These are phyloP conservation scores for Aspergillus sp. DNA, from an alignment of 2,329 filamentous ascomycete genomes.

Conservation along the genomic window DNA sequence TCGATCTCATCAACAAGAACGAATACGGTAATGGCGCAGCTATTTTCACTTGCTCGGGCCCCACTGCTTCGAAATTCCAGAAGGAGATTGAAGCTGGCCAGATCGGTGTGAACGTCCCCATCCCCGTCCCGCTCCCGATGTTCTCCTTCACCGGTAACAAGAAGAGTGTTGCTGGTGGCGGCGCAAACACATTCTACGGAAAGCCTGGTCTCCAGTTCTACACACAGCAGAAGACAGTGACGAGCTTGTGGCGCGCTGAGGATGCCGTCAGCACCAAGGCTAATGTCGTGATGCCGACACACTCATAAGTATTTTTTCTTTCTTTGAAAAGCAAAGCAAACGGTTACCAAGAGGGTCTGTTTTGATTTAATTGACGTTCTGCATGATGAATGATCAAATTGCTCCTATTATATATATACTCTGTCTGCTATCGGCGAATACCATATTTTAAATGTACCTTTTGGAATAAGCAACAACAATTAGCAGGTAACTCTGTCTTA, in stretches of 20 bases:
- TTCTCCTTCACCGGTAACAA: slow-evolving; percentile 72
- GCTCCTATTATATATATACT: slow-evolving; percentile 1
- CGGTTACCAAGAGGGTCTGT: background rate
- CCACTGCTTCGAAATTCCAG: slow-evolving; percentile 62
- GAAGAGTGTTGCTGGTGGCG: slow-evolving; percentile 87
- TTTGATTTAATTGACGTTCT: background rate
- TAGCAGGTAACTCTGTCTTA: background rate
- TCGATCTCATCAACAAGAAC: slow-evolving; percentile 64
- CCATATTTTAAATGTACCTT: background rate
- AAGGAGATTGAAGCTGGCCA: slow-evolving; percentile 67
- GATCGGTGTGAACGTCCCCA: slow-evolving; percentile 67
- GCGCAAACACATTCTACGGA: slow-evolving; percentile 93
- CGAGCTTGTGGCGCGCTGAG: slow-evolving; percentile 80
- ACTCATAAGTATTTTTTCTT: slow-evolving; percentile 32
- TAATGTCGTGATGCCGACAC: slow-evolving; percentile 82
- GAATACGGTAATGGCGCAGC: slow-evolving; percentile 67
- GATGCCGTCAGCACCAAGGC: slow-evolving; percentile 85
- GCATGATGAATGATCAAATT: slow-evolving; percentile 6
- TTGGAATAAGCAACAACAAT: background rate
- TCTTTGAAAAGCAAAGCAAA: background rate
- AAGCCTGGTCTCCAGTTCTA: slow-evolving; percentile 91
- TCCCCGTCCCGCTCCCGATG: slow-evolving; percentile 63
- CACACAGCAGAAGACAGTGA: slow-evolving; percentile 97
- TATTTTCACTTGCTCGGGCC: slow-evolving; percentile 64
- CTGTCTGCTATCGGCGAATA: background rate